These are phyloP conservation scores for Echeveria elegans DNA, from an alignment of 164 flowering plant genomes.

Conservation along the genomic window DNA sequence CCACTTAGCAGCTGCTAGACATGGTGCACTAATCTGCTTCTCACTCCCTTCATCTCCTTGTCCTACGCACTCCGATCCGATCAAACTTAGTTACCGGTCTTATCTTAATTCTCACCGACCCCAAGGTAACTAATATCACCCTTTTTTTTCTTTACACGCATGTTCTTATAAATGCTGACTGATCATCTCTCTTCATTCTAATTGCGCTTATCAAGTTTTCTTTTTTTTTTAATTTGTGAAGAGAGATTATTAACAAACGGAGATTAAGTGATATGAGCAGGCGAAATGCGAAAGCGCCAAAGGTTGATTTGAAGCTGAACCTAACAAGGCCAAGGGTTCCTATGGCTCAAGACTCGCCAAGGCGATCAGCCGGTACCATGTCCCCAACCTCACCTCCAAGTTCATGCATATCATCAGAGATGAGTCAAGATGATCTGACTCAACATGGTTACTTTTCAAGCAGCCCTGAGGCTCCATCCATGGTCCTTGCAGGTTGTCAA, in stretches of 20 bases:
- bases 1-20: constrained; percentile 16
- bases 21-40: constrained; percentile 7
- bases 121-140: not conserved
- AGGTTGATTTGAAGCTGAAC: constrained; percentile 74
- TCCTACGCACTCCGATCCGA: not conserved
- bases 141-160: constrained; percentile 6
- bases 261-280: constrained; percentile 38
- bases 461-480: constrained; percentile 61
- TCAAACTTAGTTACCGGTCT: not conserved
- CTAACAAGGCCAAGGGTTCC: constrained; percentile 49
- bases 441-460: constrained; percentile 18
- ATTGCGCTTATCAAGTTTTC: not conserved
- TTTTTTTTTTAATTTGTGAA: constrained; percentile 4
- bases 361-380: constrained; percentile 25
- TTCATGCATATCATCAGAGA: constrained; percentile 78
- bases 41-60: constrained; percentile 1
- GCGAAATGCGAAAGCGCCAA: constrained; percentile 36
- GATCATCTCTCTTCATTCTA: constrained; percentile 9
- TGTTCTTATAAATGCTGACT: not conserved
- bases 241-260: constrained; percentile 11
- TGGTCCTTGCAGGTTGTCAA: constrained; percentile 79
- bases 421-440: constrained; percentile 22
- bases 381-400: constrained; percentile 63
- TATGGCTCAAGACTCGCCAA: constrained; percentile 23
- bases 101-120: not conserved